A percentile compares a stretch with the other conserved stretches of the same genome.
Evolutionary conservation across 345 rosid genomes (phyloP).

Genomic region (Moricandia arvensis): DNA sequence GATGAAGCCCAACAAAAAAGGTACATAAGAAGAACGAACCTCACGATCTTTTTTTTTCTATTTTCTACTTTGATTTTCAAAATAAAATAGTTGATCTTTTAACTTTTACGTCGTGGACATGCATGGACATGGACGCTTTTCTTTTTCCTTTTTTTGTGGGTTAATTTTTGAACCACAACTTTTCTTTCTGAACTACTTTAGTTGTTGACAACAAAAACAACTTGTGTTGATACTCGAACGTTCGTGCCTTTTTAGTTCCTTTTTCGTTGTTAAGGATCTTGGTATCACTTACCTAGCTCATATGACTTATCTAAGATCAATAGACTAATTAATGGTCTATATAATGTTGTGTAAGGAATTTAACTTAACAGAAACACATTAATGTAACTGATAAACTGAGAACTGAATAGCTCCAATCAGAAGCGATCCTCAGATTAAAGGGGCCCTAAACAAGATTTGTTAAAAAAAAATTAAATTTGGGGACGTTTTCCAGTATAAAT

Average conservation of each 20-base stretch:
- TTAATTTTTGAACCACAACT: not conserved
- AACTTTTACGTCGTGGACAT: not conserved
- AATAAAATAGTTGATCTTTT: not conserved
- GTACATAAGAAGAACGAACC: conserved; percentile 25
- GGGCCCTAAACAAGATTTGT: too few species aligned
- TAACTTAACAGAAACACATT: not conserved
- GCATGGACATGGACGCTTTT: not conserved
- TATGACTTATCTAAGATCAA: not conserved
- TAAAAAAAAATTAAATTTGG: too few species aligned
- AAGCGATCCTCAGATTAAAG: too few species aligned
- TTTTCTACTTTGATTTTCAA: not conserved
- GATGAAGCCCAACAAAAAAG: not conserved
- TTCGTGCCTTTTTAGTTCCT: not conserved
- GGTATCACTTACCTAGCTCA: not conserved
- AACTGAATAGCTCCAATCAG: too few species aligned
- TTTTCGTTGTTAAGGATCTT: too few species aligned
- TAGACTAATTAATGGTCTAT: not conserved
- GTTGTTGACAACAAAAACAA: not conserved
- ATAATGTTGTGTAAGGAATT: not conserved
- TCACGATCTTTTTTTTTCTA: not conserved
- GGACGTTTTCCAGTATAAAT: too few species aligned
- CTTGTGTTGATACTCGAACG: not conserved
- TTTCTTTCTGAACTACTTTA: not conserved
- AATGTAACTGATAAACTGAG: not conserved
- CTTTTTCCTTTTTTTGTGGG: not conserved